Evolutionary conservation across 2,329 filamentous ascomycete genomes (phyloP).

Genomic region (Endothia cerciana): DNA sequence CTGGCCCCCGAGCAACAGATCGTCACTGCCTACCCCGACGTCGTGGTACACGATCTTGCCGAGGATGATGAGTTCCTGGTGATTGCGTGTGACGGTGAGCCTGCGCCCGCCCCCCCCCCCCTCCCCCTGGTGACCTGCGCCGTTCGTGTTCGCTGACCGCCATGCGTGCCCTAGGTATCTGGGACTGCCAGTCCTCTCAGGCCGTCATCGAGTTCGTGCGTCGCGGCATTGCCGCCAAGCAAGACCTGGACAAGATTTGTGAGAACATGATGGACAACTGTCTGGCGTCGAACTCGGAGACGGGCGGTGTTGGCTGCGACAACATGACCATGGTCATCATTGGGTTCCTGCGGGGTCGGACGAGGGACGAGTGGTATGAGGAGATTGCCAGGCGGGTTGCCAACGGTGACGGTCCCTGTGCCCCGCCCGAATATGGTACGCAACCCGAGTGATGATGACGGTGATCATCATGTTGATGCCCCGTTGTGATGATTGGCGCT

Average conservation of each 20-base stretch:
- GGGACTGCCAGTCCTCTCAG: constrained; percentile 99
- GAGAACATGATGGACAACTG: constrained; percentile 99
- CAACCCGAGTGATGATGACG: constrained; percentile 41
- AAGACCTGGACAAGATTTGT: constrained; percentile 91
- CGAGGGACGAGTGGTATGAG: constrained; percentile 98
- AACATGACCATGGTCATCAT: constrained; percentile 99
- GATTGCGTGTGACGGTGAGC: constrained; percentile 86
- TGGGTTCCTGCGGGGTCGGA: constrained; percentile 86
- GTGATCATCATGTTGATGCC: constrained; percentile 6
- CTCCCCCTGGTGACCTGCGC: not conserved
- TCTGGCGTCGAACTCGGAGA: constrained; percentile 95
- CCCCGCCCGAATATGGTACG: constrained; percentile 99
- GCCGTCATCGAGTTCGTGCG: constrained; percentile 96
- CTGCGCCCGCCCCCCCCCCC: not conserved
- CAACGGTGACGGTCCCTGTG: constrained; percentile 95
- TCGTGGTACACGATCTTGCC: constrained; percentile 85
- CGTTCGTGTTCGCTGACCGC: not conserved
- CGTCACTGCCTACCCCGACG: constrained; percentile 94
- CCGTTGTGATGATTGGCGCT: not conserved
- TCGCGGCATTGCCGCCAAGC: constrained; percentile 93
- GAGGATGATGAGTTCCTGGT: constrained; percentile 96
- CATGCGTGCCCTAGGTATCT: constrained; percentile 74
- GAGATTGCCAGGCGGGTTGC: constrained; percentile 92
- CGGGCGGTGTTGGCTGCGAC: constrained; percentile 95
- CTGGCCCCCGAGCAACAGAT: constrained; percentile 98